Evolutionary conservation across 2,329 filamentous ascomycete genomes (phyloP).

Genomic region (Cadophora sp.): DNA sequence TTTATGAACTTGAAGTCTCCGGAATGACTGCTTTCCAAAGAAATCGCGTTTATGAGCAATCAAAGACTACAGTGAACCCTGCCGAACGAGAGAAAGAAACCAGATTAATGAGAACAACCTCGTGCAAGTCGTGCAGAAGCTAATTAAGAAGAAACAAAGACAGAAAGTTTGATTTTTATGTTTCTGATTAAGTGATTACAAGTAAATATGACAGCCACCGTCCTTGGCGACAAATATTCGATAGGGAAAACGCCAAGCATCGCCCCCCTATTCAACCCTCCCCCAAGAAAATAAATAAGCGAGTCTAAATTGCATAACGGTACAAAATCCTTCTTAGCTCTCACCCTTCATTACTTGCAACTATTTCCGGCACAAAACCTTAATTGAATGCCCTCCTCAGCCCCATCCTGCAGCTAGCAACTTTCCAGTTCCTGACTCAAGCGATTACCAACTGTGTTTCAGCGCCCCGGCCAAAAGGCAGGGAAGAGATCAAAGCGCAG

Average conservation of each 20-base stretch:
- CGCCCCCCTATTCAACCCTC: not conserved
- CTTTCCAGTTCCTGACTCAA: not conserved
- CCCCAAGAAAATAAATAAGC: not conserved
- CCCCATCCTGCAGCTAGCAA: not conserved
- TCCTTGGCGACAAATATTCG: too few relatives aligned
- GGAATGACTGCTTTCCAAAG: too few relatives aligned
- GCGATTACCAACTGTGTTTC: not conserved
- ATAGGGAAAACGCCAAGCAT: not conserved
- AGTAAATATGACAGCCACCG: too few relatives aligned
- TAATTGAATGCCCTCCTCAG: not conserved
- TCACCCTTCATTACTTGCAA: not conserved
- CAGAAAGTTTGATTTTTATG: too few relatives aligned
- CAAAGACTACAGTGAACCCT: too few relatives aligned
- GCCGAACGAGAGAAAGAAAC: too few relatives aligned
- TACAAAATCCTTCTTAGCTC: not conserved
- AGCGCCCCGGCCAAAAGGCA: not conserved
- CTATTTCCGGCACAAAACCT: conserved; percentile 6
- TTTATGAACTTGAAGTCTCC: too few relatives aligned
- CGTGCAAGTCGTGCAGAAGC: too few relatives aligned
- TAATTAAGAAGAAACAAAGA: too few relatives aligned
- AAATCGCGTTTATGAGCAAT: too few relatives aligned
- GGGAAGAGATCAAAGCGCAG: not conserved
- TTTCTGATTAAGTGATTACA: too few relatives aligned
- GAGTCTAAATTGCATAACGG: not conserved
- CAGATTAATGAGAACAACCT: too few relatives aligned